phyloP scores from a whole-genome alignment of 1,284 basidiomycete genomes.

The Cerioporus squamosus region DNA sequence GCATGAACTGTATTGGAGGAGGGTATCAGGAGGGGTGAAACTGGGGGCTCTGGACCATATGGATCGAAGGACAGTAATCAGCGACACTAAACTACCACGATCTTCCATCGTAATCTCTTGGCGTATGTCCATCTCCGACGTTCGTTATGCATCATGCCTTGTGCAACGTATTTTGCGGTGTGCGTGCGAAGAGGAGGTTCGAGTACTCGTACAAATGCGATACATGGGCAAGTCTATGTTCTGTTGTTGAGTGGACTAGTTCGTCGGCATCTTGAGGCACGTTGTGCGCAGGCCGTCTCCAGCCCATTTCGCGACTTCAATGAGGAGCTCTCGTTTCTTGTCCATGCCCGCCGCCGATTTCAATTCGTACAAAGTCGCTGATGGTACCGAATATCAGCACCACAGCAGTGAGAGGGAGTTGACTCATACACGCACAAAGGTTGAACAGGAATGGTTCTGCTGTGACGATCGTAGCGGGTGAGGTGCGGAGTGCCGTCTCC shows the following conservation, averaged over 20 bases:
- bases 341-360: constrained; percentile 69
- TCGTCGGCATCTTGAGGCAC: constrained; percentile 79
- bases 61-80: constrained; percentile 19
- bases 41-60: constrained; percentile 5
- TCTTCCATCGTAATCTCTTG: constrained; percentile 25
- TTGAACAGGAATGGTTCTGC: constrained; percentile 85
- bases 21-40: neutral
- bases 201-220: too few relatives aligned
- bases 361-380: constrained; percentile 82
- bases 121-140: constrained; percentile 27
- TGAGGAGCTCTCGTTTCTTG: constrained; percentile 71
- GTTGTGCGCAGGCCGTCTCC: constrained; percentile 79
- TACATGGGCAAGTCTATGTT: neutral
- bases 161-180: neutral
- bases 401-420: neutral
- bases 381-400: neutral
- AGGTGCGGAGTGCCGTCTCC: constrained; percentile 60
- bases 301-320: constrained; percentile 81
- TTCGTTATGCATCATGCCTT: constrained; percentile 29
- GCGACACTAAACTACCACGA: constrained; percentile 21
- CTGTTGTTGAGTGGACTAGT: constrained; percentile 8
- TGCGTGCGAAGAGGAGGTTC: neutral
- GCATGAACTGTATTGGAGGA: constrained; percentile 25
- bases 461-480: constrained; percentile 69
- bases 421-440: constrained; percentile 56